These are phyloP conservation scores for Barbatosphaeria neglecta DNA, from an alignment of 495 filamentous ascomycete genomes.

Conservation along the genomic window DNA sequence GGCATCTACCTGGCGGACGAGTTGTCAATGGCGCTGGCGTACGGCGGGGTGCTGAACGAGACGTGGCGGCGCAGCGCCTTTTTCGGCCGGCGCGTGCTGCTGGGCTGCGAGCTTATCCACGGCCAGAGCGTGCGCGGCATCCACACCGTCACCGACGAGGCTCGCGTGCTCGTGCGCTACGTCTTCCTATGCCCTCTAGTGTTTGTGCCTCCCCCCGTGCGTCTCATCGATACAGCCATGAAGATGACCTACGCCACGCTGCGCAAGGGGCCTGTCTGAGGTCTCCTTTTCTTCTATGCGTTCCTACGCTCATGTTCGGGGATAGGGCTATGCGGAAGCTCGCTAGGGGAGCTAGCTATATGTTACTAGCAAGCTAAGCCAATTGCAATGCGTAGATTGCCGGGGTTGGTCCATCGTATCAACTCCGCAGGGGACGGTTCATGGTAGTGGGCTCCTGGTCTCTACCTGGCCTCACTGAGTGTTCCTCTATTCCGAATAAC, in stretches of 20 bases:
- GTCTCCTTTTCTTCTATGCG: not conserved
- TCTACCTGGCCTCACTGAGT: too few relatives aligned
- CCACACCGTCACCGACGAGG: slow-evolving; percentile 15
- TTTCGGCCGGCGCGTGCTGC: slow-evolving; percentile 7
- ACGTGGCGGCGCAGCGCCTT: slow-evolving; percentile 12
- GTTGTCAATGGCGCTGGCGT: slow-evolving; percentile 10
- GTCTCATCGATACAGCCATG: slow-evolving; percentile 13
- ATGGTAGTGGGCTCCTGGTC: too few relatives aligned
- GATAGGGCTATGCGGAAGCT: not conserved
- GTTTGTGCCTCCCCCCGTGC: slow-evolving; percentile 5
- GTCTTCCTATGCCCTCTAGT: slow-evolving; percentile 13
- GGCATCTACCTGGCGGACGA: slow-evolving; percentile 23
- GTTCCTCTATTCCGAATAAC: too few relatives aligned
- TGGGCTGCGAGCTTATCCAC: slow-evolving; percentile 17
- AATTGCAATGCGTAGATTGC: too few relatives aligned
- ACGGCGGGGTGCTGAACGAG: slow-evolving; percentile 1
- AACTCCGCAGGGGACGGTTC: too few relatives aligned
- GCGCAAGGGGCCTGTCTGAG: not conserved
- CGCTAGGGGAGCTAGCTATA: too few relatives aligned
- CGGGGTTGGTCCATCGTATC: too few relatives aligned
- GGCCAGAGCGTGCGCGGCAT: slow-evolving; percentile 2
- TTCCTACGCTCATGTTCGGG: not conserved
- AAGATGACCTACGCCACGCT: slow-evolving; percentile 9
- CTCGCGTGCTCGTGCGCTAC: slow-evolving; percentile 16
- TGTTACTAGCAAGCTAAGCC: too few relatives aligned